Evolutionary conservation across 257 asterid genomes (phyloP), one percentile per base, ranked within the genome.

Genomic region (Penstemon barbatus): DNA sequence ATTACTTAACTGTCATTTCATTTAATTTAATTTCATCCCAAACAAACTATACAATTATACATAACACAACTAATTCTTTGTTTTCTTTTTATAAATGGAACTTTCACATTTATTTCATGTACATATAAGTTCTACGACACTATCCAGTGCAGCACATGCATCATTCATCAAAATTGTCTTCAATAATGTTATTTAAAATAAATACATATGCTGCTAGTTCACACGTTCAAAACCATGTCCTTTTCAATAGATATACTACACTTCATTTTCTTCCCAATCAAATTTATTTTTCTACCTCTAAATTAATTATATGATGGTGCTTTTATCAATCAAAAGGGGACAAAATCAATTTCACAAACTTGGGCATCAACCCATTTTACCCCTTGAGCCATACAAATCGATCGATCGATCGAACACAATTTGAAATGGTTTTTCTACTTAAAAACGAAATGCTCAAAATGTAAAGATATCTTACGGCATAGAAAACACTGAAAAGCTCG

Each of bases 401-500:
- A 36, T 57, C 8, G 4, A 36, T 37, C 37, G 37, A 36, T 57
- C 8, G 4, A 10, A 3, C 4, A 56, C 33, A 1, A 25, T 25
- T 25, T 2, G 33, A 25, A 25, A 25, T 25, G 33, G 33, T 25
- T 1, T 1, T 25, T 25, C 33, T 25, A 25, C 33, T 25, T 2
- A 25, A 2, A 25, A 25, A 15, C 5, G 38, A 10, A 10, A 8
- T 57, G 11, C 18, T 36, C 4, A 60, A 52, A 38, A 51, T 12
- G 2, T 41, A 8, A 9, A 3, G 1, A 8, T 11, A 4, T 78
- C 90, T 69, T 76, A 93, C 99, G 9, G 99, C 99, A 56, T 93
- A 93, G 88, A 93, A 88, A 12, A 93, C 97, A 7, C 95, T 93
- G 75, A 90, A 93, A 12, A 93, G 96, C 81, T 93, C 99, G 37